Percentiles rank a stretch among this genome's conserved stretches.
Evolutionary conservation across 108 stramenopile species (phyloP).

Genomic region (Cyclotella sp.): DNA sequence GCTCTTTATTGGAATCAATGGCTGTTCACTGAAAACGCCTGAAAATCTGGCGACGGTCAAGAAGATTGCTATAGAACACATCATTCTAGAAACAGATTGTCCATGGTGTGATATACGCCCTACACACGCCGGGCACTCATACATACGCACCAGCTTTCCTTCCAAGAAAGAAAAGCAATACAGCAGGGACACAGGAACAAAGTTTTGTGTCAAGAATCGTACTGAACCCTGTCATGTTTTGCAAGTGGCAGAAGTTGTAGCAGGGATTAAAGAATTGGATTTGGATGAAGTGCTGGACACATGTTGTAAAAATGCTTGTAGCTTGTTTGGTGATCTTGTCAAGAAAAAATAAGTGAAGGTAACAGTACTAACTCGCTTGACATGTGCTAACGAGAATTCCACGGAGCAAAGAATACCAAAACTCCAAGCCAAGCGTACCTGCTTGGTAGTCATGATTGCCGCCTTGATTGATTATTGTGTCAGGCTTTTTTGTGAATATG

Average conservation of each 20-base stretch:
- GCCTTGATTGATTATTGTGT: too few species aligned
- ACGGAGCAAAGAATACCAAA: too few species aligned
- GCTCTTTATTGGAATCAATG: conserved; percentile 95
- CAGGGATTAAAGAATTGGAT: conserved; percentile 67
- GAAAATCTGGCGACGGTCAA: conserved; percentile 84
- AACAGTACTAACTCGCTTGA: too few species aligned
- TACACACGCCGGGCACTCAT: conserved; percentile 79
- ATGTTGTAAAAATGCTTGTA: conserved; percentile 67
- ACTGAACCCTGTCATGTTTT: conserved; percentile 90
- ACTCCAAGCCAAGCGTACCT: too few species aligned
- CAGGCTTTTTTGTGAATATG: too few species aligned
- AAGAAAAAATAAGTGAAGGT: conserved; percentile 1
- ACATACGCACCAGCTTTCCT: conserved; percentile 71
- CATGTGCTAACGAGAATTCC: too few species aligned
- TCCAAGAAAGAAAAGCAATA: conserved; percentile 85
- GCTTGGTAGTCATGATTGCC: too few species aligned
- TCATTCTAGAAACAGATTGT: conserved; percentile 97
- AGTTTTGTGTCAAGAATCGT: conserved; percentile 82
- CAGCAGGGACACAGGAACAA: conserved; percentile 34
- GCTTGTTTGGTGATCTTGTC: conserved; percentile 56
- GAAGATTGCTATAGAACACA: conserved; percentile 76
- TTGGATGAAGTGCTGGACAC: conserved; percentile 67
- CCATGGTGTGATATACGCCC: conserved; percentile 92
- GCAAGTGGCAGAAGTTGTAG: conserved; percentile 89
- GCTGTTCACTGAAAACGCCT: conserved; percentile 93